These are phyloP conservation scores for Diversispora eburnea DNA, from an alignment of 192 early-diverging fungal genomes.

Conservation along the genomic window DNA sequence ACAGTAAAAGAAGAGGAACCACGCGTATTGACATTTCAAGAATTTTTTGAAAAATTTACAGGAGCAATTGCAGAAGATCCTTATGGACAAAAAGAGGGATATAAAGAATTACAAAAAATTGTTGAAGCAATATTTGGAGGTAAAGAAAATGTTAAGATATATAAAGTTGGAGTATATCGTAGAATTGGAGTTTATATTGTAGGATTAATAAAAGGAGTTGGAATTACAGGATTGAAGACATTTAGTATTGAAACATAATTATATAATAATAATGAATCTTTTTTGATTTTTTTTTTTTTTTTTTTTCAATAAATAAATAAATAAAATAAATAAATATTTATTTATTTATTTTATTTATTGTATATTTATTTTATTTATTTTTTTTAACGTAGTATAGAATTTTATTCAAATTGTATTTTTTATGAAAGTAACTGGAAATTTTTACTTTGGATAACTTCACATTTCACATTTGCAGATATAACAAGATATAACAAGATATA, in stretches of 20 bases:
- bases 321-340: no score
- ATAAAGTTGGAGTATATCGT: conserved; percentile 5
- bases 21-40: not conserved
- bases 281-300: no score
- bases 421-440: no score
- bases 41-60: conserved; percentile 15
- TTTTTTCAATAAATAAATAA: no score
- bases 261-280: not conserved
- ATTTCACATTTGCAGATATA: no score
- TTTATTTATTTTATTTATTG: no score
- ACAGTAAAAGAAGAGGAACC: no score
- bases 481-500: no score
- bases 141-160: conserved; percentile 16
- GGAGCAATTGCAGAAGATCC: conserved; percentile 1
- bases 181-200: conserved; percentile 7
- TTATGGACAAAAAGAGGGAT: conserved; percentile 14
- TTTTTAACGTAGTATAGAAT: no score
- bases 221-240: not conserved
- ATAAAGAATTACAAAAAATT: conserved; percentile 18
- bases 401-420: no score
- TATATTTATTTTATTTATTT: no score
- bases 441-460: no score
- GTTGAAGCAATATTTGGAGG: conserved; percentile 7
- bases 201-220: not conserved
- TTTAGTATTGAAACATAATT: conserved; percentile 6